These are phyloP conservation scores for Dispira simplex DNA, from an alignment of 192 early-diverging fungal species.

Conservation along the genomic window DNA sequence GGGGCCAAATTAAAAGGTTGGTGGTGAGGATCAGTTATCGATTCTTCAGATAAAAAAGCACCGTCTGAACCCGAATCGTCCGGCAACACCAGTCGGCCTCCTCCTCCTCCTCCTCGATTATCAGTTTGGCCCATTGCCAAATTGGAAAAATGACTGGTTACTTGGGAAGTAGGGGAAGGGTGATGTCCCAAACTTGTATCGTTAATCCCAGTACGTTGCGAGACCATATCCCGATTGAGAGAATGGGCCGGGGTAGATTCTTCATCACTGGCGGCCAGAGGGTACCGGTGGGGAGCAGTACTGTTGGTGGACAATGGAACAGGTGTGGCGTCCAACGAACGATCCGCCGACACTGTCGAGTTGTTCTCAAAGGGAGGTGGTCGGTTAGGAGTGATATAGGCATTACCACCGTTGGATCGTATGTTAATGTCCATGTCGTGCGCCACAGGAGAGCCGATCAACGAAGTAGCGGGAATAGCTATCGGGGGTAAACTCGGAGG, in stretches of 20 bases:
- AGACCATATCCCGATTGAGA: background rate
- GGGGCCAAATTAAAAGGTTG: background rate
- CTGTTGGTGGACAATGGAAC: no score
- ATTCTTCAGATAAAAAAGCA: slow-evolving; percentile 5
- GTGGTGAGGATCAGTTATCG: background rate
- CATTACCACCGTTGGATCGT: no score
- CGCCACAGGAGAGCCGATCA: no score
- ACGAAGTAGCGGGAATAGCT: no score
- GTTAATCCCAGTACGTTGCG: background rate
- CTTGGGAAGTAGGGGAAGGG: background rate
- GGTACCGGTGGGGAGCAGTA: no score
- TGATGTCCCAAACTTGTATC: background rate
- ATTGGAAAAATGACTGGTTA: background rate
- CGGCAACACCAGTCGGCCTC: no score
- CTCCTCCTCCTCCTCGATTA: background rate
- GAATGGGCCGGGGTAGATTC: slow-evolving; percentile 5
- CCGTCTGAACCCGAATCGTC: slow-evolving; percentile 4
- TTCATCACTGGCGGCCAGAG: background rate
- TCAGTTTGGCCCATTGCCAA: background rate
- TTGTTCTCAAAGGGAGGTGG: no score
- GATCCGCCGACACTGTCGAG: no score
- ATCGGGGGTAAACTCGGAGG: no score
- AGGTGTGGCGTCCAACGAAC: no score
- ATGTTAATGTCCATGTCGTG: no score
- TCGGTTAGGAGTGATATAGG: no score